Percentiles rank a stretch among this genome's conserved stretches.
Evolutionary conservation across 352 stramenopile genomes (phyloP).

Genomic region (Globisporangium iwayamae): DNA sequence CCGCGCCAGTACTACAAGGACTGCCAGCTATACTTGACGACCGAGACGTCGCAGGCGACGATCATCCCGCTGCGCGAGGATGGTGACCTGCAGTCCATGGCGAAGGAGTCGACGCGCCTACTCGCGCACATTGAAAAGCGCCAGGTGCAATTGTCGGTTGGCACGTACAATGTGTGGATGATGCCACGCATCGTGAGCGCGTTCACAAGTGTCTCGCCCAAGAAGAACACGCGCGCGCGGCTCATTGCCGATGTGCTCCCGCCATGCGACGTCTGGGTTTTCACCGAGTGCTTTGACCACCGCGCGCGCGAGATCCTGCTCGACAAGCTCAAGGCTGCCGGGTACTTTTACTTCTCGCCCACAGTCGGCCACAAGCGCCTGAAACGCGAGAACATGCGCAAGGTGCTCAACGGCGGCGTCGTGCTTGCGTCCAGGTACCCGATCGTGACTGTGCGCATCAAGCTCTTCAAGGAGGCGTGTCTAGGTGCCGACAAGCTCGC

Average conservation of each 20-base stretch:
- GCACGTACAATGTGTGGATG: conserved; percentile 86
- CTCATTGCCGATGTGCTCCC: conserved; percentile 68
- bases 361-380: conserved; percentile 67
- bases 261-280: conserved; percentile 66
- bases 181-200: conserved; percentile 72
- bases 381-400: conserved; percentile 63
- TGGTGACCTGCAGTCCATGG: conserved; percentile 60
- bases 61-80: conserved; percentile 68
- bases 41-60: conserved; percentile 46
- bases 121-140: conserved; percentile 58
- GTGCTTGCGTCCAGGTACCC: conserved; percentile 69
- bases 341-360: conserved; percentile 72
- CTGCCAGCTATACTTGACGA: conserved; percentile 69
- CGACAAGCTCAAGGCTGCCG: conserved; percentile 51
- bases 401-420: conserved; percentile 71
- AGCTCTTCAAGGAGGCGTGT: conserved; percentile 65
- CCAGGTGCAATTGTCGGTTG: conserved; percentile 50
- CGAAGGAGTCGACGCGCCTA: conserved; percentile 64
- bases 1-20: conserved; percentile 79
- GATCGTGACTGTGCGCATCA: conserved; percentile 67
- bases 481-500: conserved; percentile 61
- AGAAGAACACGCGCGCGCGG: conserved; percentile 74
- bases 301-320: conserved; percentile 59
- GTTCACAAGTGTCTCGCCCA: conserved; percentile 63
- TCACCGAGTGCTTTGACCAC: conserved; percentile 81